Evolutionary conservation across 1,139 yeast genomes (phyloP).

Genomic region (Nakaseomyces bracarensis): DNA sequence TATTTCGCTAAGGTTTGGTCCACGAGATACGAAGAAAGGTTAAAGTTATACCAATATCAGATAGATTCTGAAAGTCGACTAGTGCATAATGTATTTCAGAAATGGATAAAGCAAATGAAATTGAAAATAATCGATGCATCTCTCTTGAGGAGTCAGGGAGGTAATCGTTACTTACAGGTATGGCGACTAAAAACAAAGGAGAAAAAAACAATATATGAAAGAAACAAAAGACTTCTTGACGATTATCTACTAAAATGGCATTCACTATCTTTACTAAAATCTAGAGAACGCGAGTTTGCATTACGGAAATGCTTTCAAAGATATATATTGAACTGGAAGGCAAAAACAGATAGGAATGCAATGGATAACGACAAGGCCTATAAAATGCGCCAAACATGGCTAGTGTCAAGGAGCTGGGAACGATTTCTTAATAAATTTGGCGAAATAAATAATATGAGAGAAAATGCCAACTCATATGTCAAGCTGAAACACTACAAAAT

Average conservation of each 20-base stretch:
- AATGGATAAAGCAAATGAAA: neutral
- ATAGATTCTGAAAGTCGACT: neutral
- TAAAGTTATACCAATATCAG: neutral
- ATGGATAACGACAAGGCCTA: neutral
- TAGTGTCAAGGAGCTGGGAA: neutral
- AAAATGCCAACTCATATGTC: neutral
- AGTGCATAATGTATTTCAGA: neutral
- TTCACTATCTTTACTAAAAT: neutral
- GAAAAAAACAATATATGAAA: neutral
- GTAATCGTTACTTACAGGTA: neutral
- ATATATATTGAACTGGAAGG: neutral
- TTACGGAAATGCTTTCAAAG: neutral
- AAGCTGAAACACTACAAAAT: conserved; percentile 1
- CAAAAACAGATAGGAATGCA: neutral
- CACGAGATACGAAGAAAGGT: neutral
- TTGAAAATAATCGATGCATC: neutral
- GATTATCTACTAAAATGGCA: neutral
- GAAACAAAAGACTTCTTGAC: neutral
- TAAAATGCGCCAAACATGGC: neutral
- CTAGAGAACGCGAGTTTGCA: too few species aligned
- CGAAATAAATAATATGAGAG: neutral
- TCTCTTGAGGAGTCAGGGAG: neutral
- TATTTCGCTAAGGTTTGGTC: neutral
- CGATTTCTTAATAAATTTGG: neutral
- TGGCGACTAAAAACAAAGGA: neutral